Percentiles rank a stretch among this genome's conserved stretches.
Conservation (phyloP, 768 basidiomycete species). For the Phaffia tasmanica region DNA sequence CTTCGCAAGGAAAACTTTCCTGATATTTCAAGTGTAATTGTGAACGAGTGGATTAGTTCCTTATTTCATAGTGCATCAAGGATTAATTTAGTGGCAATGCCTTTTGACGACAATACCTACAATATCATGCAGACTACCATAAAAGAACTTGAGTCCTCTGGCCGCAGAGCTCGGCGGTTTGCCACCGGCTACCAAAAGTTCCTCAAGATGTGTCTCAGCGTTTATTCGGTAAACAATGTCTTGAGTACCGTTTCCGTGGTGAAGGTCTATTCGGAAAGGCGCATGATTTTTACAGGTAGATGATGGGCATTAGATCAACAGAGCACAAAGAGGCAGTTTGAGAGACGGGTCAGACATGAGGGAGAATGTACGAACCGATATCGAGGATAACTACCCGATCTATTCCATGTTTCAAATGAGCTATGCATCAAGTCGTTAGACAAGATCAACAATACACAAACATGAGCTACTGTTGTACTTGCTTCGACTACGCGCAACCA, state of each 20-base stretch:
- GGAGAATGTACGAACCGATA: slow-evolving; percentile 49
- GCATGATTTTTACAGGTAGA: background rate
- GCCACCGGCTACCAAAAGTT: slow-evolving; percentile 41
- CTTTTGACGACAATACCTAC: slow-evolving; percentile 43
- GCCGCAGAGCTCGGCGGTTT: slow-evolving; percentile 28
- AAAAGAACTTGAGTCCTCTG: slow-evolving; percentile 55
- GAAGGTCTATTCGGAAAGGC: slow-evolving; percentile 1
- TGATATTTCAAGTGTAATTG: background rate
- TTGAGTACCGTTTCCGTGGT: slow-evolving; percentile 82
- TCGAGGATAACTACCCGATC: slow-evolving; percentile 76
- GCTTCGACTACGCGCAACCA: background rate
- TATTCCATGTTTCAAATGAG: slow-evolving; percentile 66
- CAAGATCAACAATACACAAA: background rate
- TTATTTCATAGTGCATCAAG: background rate
- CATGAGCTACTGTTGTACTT: background rate
- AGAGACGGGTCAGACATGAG: background rate
- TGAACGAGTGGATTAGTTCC: background rate
- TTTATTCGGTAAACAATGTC: slow-evolving; percentile 84
- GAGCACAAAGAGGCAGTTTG: background rate
- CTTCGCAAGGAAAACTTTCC: slow-evolving; percentile 43
- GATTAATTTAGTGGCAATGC: background rate
- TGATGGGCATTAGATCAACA: background rate
- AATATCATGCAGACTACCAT: slow-evolving; percentile 88
- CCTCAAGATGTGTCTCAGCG: slow-evolving; percentile 65
- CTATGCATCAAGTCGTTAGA: slow-evolving; percentile 40